phyloP scores from a whole-genome alignment of 2,329 filamentous ascomycete species.

The Aureobasidium melanogenum region DNA sequence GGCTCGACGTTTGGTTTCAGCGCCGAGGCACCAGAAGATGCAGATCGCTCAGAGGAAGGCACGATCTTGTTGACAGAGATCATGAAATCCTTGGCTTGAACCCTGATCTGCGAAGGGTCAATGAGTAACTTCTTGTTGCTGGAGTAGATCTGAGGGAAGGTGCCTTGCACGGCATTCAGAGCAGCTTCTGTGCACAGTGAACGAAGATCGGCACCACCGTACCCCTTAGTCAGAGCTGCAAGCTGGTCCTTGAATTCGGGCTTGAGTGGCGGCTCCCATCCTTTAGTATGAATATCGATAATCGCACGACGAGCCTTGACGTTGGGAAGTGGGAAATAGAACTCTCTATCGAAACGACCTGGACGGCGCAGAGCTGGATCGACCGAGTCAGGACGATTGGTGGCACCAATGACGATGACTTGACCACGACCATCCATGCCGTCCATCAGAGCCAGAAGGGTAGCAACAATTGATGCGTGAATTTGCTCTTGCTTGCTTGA shows the following conservation, averaged over 20 bases:
- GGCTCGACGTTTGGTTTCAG: constrained; percentile 74
- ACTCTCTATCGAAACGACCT: constrained; percentile 92
- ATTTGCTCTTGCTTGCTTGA: constrained; percentile 99
- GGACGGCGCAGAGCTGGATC: constrained; percentile 91
- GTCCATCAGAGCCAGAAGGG: constrained; percentile 88
- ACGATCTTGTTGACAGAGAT: constrained; percentile 93
- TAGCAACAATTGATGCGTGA: constrained; percentile 94
- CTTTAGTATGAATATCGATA: constrained; percentile 88
- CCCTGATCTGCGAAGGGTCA: constrained; percentile 71
- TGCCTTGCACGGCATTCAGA: constrained; percentile 88
- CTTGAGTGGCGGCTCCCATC: constrained; percentile 73
- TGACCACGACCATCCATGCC: constrained; percentile 98
- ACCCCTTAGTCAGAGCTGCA: constrained; percentile 85
- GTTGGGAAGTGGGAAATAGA: constrained; percentile 92
- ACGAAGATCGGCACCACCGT: constrained; percentile 88
- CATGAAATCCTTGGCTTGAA: constrained; percentile 94
- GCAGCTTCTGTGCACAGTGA: constrained; percentile 94
- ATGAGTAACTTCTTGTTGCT: constrained; percentile 86
- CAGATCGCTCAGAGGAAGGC: constrained; percentile 85
- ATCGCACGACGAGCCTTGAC: constrained; percentile 73
- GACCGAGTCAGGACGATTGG: constrained; percentile 91
- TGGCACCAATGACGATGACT: constrained; percentile 98
- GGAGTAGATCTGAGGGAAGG: constrained; percentile 91
- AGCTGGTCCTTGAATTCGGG: constrained; percentile 73
- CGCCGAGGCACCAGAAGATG: constrained; percentile 73